phyloP scores from a whole-genome alignment of 179 eudicot genomes.

The Gypsophila paniculata region DNA sequence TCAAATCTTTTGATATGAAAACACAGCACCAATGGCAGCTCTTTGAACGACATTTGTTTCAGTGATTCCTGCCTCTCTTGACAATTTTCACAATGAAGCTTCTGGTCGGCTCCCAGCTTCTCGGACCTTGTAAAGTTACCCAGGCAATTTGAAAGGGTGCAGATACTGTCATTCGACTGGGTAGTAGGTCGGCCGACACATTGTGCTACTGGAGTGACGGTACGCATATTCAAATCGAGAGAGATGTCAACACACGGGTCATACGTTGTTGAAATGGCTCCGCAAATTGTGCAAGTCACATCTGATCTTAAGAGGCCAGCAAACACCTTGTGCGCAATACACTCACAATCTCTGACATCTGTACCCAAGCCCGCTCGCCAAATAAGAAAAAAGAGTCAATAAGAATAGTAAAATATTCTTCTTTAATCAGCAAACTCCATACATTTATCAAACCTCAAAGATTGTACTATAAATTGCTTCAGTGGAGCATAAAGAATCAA shows the following conservation, averaged over 20 bases:
- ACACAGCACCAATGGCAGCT: constrained; percentile 57
- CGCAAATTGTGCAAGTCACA: constrained; percentile 54
- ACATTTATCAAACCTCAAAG: neutral
- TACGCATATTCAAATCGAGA: constrained; percentile 38
- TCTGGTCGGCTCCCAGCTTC: constrained; percentile 58
- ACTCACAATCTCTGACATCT: constrained; percentile 52
- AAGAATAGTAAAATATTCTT: neutral
- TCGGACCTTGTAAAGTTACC: constrained; percentile 55
- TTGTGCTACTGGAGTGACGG: constrained; percentile 6
- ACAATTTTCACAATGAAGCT: constrained; percentile 53
- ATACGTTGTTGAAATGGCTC: constrained; percentile 52
- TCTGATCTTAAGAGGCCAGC: constrained; percentile 56
- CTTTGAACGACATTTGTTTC: constrained; percentile 59
- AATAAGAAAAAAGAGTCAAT: constrained; percentile 17
- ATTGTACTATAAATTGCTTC: neutral
- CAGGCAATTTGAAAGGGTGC: constrained; percentile 44
- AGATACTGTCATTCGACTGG: constrained; percentile 20
- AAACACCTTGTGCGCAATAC: constrained; percentile 60
- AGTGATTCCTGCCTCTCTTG: constrained; percentile 49
- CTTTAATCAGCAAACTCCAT: neutral
- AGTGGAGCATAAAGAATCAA: neutral
- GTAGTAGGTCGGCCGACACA: constrained; percentile 19
- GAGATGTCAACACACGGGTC: constrained; percentile 61
- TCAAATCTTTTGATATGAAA: constrained; percentile 59
- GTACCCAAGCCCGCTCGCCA: constrained; percentile 25